Evolutionary conservation across 164 flowering plant genomes (phyloP).

Genomic region (Tetrastigma voinierianum): DNA sequence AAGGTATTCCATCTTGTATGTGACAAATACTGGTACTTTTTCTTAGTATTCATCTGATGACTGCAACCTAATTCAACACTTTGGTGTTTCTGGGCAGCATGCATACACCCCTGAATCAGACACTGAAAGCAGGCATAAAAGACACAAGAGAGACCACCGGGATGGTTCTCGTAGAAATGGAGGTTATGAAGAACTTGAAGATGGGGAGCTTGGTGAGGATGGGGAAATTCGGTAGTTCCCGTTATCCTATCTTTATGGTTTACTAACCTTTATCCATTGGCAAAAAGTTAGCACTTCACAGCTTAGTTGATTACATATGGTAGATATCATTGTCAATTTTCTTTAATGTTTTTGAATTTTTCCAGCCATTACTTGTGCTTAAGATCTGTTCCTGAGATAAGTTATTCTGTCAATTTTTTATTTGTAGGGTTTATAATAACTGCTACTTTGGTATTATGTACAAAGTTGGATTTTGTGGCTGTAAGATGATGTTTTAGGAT

Average conservation of each 20-base stretch:
- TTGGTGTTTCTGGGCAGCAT: slow-evolving; percentile 40
- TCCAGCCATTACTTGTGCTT: neutral
- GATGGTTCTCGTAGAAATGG: slow-evolving; percentile 73
- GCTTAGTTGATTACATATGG: slow-evolving; percentile 11
- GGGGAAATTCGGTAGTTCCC: slow-evolving; percentile 70
- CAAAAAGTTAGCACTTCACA: neutral
- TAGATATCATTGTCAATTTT: slow-evolving; percentile 7
- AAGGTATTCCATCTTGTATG: slow-evolving; percentile 44
- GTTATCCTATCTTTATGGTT: slow-evolving; percentile 8
- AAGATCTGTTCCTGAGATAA: neutral
- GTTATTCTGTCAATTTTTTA: neutral
- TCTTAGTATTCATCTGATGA: neutral
- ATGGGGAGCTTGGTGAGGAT: slow-evolving; percentile 97
- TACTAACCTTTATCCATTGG: neutral
- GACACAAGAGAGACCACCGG: slow-evolving; percentile 76
- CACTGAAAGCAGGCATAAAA: slow-evolving; percentile 75
- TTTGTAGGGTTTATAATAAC: neutral
- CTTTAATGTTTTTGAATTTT: slow-evolving; percentile 1
- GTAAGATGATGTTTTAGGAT: too few species aligned
- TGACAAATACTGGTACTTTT: neutral
- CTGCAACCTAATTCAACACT: neutral
- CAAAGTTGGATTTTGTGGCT: slow-evolving; percentile 2
- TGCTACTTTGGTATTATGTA: slow-evolving; percentile 2
- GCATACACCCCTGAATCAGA: slow-evolving; percentile 88
- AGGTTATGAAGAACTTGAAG: slow-evolving; percentile 91